A percentile compares a stretch with the other conserved stretches of the same genome.
Conservation (phyloP, 768 basidiomycete genomes). For the Mycena belliarum region DNA sequence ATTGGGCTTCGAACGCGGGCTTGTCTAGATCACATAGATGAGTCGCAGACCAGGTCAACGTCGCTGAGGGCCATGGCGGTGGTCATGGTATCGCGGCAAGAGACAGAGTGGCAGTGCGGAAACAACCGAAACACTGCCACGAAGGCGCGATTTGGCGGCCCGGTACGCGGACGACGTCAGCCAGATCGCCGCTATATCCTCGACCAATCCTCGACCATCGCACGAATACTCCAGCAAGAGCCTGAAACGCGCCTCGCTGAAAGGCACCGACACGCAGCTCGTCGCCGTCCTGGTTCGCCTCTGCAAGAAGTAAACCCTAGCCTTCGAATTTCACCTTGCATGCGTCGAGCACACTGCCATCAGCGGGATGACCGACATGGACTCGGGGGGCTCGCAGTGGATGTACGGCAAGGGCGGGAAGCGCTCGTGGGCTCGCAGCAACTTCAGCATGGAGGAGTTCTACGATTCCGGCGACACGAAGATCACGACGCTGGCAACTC, state of each 20-base stretch:
- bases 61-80: too few relatives aligned
- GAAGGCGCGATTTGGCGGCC: too few relatives aligned
- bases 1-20: too few relatives aligned
- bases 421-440: not conserved
- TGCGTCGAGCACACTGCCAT: conserved; percentile 33
- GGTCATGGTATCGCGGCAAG: too few relatives aligned
- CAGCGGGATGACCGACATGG: conserved; percentile 6
- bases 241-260: conserved; percentile 30
- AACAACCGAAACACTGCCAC: too few relatives aligned
- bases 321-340: conserved; percentile 38
- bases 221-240: conserved; percentile 31
- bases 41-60: too few relatives aligned
- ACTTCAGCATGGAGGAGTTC: conserved; percentile 13
- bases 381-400: not conserved
- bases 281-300: conserved; percentile 23
- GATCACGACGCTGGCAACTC: conserved; percentile 31
- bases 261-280: conserved; percentile 40
- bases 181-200: conserved; percentile 30
- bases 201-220: too few relatives aligned
- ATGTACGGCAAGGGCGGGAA: conserved; percentile 5
- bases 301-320: conserved; percentile 33
- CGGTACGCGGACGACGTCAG: conserved; percentile 26
- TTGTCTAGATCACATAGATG: too few relatives aligned
- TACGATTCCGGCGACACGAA: conserved; percentile 17
- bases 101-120: too few relatives aligned